phyloP scores from a whole-genome alignment of 495 filamentous ascomycete genomes.

The Aspergillus olivimuriae region DNA sequence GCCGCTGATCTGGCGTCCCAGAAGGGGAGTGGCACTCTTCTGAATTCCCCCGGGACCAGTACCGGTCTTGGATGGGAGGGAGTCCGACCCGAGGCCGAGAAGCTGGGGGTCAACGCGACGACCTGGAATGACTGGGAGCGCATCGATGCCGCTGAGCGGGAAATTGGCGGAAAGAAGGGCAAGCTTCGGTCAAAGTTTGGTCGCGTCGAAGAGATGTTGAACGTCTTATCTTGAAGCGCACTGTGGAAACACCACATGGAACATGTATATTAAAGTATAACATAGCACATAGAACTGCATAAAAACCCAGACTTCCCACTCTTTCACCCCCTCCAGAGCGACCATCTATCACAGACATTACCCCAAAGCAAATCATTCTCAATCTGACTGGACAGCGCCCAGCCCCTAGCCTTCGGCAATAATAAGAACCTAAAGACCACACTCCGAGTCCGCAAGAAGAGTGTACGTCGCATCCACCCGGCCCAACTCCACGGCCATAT shows the following conservation, averaged over 20 bases:
- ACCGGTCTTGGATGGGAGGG: slow-evolving; percentile 70
- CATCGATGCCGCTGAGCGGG: slow-evolving; percentile 74
- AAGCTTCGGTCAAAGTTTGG: slow-evolving; percentile 85
- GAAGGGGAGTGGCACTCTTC: slow-evolving; percentile 33
- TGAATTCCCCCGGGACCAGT: slow-evolving; percentile 34
- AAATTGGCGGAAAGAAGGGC: slow-evolving; percentile 55
- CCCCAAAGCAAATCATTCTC: no score
- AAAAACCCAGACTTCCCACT: no score
- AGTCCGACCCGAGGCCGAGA: slow-evolving; percentile 49
- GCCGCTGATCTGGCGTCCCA: slow-evolving; percentile 56
- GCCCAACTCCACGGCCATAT: slow-evolving; percentile 48
- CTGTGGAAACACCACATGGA: no score
- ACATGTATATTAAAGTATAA: not conserved
- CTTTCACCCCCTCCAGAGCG: not conserved
- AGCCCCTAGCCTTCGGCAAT: not conserved
- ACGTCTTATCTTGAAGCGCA: slow-evolving; percentile 39
- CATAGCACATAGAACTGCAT: no score
- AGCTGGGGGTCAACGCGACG: slow-evolving; percentile 41
- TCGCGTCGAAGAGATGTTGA: slow-evolving; percentile 72
- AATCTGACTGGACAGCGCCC: not conserved
- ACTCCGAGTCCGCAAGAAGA: slow-evolving; percentile 33
- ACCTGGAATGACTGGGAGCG: slow-evolving; percentile 80
- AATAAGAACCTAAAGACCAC: slow-evolving; percentile 23
- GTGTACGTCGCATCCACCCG: slow-evolving; percentile 45
- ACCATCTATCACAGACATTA: not conserved